Evolutionary conservation across 768 basidiomycete species (phyloP).

Genomic region (Baorangia bicolor): DNA sequence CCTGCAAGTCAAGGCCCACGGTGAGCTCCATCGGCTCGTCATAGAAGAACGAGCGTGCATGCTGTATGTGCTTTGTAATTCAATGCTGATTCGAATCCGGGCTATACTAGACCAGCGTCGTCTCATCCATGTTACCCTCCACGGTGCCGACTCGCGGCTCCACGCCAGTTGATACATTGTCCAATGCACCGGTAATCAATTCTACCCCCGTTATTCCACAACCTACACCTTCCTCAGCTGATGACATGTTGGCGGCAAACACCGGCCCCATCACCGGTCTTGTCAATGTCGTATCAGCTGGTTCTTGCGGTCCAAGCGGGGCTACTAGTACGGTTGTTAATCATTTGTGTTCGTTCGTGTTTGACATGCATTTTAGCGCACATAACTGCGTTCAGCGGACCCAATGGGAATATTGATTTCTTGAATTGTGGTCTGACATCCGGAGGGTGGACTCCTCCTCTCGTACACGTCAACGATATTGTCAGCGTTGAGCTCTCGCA

Average conservation of each 20-base stretch:
- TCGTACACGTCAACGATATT: constrained; percentile 52
- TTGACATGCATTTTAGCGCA: constrained; percentile 37
- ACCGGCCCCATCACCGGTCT: constrained; percentile 19
- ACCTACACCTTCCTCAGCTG: not conserved
- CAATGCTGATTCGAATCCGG: not conserved
- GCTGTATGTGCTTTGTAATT: not conserved
- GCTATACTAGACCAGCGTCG: not conserved
- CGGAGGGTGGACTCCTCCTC: constrained; percentile 72
- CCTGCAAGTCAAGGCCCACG: not conserved
- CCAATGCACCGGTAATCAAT: not conserved
- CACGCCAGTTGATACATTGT: not conserved
- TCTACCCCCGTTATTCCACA: not conserved
- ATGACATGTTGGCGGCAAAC: not conserved
- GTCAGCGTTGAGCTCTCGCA: constrained; percentile 43
- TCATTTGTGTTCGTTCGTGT: not conserved
- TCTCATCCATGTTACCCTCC: not conserved
- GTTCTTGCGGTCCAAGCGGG: constrained; percentile 46
- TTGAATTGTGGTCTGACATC: constrained; percentile 72
- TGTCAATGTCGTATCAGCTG: constrained; percentile 35
- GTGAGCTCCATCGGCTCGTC: not conserved
- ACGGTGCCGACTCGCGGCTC: not conserved
- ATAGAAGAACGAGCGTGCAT: not conserved
- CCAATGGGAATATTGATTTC: constrained; percentile 73
- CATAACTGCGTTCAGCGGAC: constrained; percentile 51
- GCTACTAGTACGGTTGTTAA: constrained; percentile 44